A percentile compares a stretch with the other conserved stretches of the same genome.
These are phyloP conservation scores for Tetrahymena elliotti DNA, from an alignment of 73 alveolate species.

Conservation along the genomic window DNA sequence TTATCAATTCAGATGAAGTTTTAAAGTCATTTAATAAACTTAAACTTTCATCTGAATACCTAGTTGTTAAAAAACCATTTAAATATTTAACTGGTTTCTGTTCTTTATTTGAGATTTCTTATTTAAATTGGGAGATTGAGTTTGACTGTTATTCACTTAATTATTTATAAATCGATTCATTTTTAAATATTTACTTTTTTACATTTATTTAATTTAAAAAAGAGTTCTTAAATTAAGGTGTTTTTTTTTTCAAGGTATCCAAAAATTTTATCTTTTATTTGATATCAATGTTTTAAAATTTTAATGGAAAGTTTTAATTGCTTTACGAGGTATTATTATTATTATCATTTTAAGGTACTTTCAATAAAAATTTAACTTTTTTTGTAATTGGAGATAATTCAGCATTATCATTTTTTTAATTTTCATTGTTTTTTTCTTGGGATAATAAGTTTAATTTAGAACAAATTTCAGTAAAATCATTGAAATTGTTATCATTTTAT, in stretches of 20 bases:
- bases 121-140: background rate
- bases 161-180: background rate
- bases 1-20: background rate
- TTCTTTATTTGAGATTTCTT: background rate
- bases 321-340: background rate
- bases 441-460: background rate
- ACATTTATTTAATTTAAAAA: background rate
- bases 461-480: background rate
- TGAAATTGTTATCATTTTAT: background rate
- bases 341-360: background rate
- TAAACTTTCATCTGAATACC: background rate
- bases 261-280: background rate
- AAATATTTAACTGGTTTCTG: background rate
- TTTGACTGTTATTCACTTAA: background rate
- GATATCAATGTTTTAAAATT: background rate
- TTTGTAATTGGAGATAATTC: background rate
- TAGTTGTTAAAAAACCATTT: background rate
- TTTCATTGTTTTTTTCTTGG: background rate
- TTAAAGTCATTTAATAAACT: background rate
- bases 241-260: background rate
- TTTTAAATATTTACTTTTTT: background rate
- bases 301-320: background rate
- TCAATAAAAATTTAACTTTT: background rate
- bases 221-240: background rate
- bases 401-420: background rate